phyloP scores from a whole-genome alignment of 2,329 filamentous ascomycete genomes.

The Onygena corvina region DNA sequence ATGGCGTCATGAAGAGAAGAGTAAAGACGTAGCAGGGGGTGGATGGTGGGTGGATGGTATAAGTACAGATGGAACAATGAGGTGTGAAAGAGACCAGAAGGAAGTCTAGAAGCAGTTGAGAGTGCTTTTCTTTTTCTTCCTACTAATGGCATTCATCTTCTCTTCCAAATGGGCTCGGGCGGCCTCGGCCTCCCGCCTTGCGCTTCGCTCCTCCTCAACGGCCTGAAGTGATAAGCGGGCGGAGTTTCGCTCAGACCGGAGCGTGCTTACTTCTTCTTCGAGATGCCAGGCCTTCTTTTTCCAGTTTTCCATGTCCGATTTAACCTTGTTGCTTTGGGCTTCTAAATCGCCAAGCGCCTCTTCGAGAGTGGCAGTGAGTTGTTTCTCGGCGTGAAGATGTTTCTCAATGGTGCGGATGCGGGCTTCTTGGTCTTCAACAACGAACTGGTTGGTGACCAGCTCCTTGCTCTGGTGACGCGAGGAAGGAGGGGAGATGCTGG shows the following conservation, averaged over 20 bases:
- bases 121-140: slow-evolving; percentile 88
- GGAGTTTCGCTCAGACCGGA: slow-evolving; percentile 48
- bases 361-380: slow-evolving; percentile 87
- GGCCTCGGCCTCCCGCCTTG: slow-evolving; percentile 77
- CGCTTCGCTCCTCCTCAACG: slow-evolving; percentile 92
- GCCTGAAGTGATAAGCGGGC: slow-evolving; percentile 63
- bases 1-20: slow-evolving; percentile 15
- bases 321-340: slow-evolving; percentile 79
- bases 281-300: slow-evolving; percentile 70
- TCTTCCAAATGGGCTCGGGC: slow-evolving; percentile 83
- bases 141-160: slow-evolving; percentile 81
- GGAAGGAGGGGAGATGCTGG: slow-evolving; percentile 46
- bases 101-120: slow-evolving; percentile 82
- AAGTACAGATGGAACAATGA: slow-evolving; percentile 1
- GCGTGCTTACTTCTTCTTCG: slow-evolving; percentile 48
- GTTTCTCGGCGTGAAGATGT: slow-evolving; percentile 88
- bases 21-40: too few species aligned
- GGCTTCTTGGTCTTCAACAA: slow-evolving; percentile 89
- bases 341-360: slow-evolving; percentile 92
- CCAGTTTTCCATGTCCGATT: slow-evolving; percentile 80
- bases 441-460: slow-evolving; percentile 62
- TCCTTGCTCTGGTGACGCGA: slow-evolving; percentile 74
- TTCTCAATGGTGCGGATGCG: slow-evolving; percentile 95
- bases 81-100: neutral
- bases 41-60: too few species aligned